These are phyloP conservation scores for Calycina herbarum DNA, from an alignment of 2,329 filamentous ascomycete species.

Conservation along the genomic window DNA sequence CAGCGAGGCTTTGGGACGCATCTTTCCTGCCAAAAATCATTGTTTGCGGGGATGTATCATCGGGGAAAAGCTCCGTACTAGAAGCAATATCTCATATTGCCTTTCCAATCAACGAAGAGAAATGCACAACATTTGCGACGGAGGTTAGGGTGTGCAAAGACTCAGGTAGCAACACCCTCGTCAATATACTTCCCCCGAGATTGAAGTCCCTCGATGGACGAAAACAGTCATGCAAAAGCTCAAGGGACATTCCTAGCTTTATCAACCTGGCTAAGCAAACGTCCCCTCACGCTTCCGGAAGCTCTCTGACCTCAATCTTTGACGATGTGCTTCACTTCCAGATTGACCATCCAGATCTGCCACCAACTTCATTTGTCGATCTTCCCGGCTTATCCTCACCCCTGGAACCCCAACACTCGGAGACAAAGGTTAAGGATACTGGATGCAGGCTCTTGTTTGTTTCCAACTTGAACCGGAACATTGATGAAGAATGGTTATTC, in stretches of 20 bases:
- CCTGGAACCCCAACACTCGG: no score
- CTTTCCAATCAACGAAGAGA: slow-evolving; percentile 40
- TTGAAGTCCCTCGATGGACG: not conserved
- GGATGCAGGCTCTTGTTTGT: slow-evolving; percentile 60
- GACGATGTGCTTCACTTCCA: slow-evolving; percentile 3
- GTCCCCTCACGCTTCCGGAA: not conserved
- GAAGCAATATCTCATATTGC: slow-evolving; percentile 39
- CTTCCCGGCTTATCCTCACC: no score
- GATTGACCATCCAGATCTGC: no score
- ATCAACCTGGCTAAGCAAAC: slow-evolving; percentile 1
- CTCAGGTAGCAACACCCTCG: not conserved
- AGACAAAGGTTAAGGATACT: slow-evolving; percentile 37
- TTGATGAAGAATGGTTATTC: slow-evolving; percentile 71
- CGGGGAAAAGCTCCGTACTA: slow-evolving; percentile 39
- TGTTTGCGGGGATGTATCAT: slow-evolving; percentile 27
- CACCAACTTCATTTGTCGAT: no score
- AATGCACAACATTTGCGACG: slow-evolving; percentile 46
- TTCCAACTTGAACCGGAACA: slow-evolving; percentile 73
- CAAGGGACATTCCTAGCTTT: not conserved
- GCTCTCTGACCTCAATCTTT: not conserved
- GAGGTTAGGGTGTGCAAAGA: slow-evolving; percentile 39
- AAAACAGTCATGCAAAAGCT: not conserved
- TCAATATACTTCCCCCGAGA: not conserved
- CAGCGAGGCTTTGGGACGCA: slow-evolving; percentile 9
- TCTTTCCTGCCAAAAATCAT: slow-evolving; percentile 33